phyloP scores from a whole-genome alignment of 495 filamentous ascomycete species.

The Xylaria longipes region DNA sequence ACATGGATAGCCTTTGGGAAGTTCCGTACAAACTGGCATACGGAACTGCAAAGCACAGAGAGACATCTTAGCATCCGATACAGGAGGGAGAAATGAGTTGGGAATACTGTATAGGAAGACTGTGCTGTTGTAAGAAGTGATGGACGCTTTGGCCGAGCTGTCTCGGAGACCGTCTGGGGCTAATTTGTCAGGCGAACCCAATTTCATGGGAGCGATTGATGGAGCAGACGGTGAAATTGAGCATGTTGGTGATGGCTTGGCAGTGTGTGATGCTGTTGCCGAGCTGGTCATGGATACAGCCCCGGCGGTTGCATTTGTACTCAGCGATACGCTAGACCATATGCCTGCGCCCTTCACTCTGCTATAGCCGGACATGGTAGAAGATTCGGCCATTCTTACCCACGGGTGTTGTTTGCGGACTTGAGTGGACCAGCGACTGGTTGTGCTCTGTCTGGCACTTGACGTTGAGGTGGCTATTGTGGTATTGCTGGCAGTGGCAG shows the following conservation, averaged over 20 bases:
- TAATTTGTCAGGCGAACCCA: conserved; percentile 26
- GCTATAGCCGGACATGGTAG: conserved; percentile 13
- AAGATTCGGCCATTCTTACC: background rate
- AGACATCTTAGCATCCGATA: conserved; percentile 2
- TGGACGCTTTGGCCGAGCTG: conserved; percentile 24
- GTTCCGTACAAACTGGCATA: conserved; percentile 37
- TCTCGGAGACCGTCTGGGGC: conserved; percentile 16
- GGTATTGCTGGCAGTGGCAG: conserved; percentile 8
- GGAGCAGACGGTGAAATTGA: conserved; percentile 33
- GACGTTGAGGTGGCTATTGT: conserved; percentile 3
- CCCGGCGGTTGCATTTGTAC: background rate
- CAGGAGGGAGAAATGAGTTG: conserved; percentile 24
- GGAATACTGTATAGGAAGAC: conserved; percentile 34
- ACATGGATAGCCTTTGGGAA: conserved; percentile 38
- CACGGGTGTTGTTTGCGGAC: conserved; percentile 12
- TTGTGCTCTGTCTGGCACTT: background rate
- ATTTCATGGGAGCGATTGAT: conserved; percentile 32
- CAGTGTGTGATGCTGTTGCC: background rate
- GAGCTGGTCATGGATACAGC: conserved; percentile 1
- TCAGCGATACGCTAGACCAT: conserved; percentile 9
- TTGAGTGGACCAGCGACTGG: background rate
- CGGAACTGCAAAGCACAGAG: conserved; percentile 41
- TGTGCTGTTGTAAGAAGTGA: conserved; percentile 29
- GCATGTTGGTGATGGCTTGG: conserved; percentile 28
- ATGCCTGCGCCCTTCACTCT: conserved; percentile 9